Percentiles rank a stretch among this genome's conserved stretches.
phyloP scores from a whole-genome alignment of 2,329 filamentous ascomycete genomes.

The Colletotrichum orbiculare region DNA sequence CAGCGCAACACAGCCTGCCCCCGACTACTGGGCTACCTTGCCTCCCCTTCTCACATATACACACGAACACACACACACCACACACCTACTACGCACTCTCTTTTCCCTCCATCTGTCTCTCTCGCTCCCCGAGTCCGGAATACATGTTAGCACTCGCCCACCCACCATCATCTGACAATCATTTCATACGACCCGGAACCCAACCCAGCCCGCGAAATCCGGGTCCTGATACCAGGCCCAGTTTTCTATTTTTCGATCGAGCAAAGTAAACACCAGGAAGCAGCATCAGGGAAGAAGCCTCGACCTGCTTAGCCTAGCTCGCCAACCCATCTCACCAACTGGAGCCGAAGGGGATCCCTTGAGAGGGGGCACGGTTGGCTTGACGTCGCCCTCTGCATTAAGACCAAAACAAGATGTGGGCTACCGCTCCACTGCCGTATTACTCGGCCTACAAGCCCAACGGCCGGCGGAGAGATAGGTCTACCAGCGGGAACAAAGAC shows the following conservation, averaged over 20 bases:
- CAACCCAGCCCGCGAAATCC: slow-evolving; percentile 9
- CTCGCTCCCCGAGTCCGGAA: neutral
- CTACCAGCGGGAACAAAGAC: slow-evolving; percentile 35
- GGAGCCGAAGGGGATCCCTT: slow-evolving; percentile 34
- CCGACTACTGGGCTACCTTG: too few relatives aligned
- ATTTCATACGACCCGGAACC: slow-evolving; percentile 19
- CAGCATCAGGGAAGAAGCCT: slow-evolving; percentile 20
- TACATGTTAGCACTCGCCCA: neutral
- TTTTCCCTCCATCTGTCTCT: neutral
- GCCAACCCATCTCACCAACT: slow-evolving; percentile 9
- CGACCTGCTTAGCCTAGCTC: slow-evolving; percentile 12
- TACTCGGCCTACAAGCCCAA: slow-evolving; percentile 39
- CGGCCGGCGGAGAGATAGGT: slow-evolving; percentile 15
- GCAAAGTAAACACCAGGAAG: slow-evolving; percentile 6
- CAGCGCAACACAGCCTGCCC: neutral
- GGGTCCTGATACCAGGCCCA: slow-evolving; percentile 29
- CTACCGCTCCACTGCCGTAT: slow-evolving; percentile 38
- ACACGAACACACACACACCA: slow-evolving; percentile 1
- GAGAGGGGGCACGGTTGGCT: slow-evolving; percentile 36
- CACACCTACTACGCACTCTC: neutral
- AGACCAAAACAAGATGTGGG: slow-evolving; percentile 36
- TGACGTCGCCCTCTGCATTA: slow-evolving; percentile 38
- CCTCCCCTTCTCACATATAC: too few relatives aligned
- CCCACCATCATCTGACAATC: neutral
- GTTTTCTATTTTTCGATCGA: slow-evolving; percentile 10